These are phyloP conservation scores for Penicillium palitans DNA, from an alignment of 2,329 filamentous ascomycete species.

Conservation along the genomic window DNA sequence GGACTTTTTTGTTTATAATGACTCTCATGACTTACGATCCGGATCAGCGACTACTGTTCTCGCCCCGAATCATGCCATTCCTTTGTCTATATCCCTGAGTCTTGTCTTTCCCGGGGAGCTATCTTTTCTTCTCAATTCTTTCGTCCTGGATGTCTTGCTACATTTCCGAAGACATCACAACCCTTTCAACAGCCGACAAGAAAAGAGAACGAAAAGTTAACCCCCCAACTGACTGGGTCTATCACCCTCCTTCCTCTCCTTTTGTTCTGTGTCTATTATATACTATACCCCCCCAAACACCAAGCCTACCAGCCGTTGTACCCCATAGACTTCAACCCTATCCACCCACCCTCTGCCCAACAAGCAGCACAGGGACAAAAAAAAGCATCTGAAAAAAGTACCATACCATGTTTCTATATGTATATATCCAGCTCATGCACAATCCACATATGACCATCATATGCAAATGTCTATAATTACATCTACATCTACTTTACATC, in stretches of 20 bases:
- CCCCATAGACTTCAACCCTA: conserved; percentile 3
- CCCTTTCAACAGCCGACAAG: background rate
- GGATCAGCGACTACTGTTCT: conserved; percentile 38
- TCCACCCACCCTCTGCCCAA: background rate
- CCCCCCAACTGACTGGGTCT: background rate
- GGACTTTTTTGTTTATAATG: conserved; percentile 19
- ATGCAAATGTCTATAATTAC: background rate
- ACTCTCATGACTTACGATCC: conserved; percentile 32
- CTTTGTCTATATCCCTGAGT: conserved; percentile 22
- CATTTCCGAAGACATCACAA: background rate
- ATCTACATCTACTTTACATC: background rate
- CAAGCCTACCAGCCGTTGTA: conserved; percentile 1
- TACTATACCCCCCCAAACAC: conserved; percentile 8
- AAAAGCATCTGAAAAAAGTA: background rate
- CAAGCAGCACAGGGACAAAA: background rate
- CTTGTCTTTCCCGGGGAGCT: conserved; percentile 6
- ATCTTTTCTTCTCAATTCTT: conserved; percentile 2
- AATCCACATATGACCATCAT: background rate
- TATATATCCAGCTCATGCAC: background rate
- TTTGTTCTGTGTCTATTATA: background rate
- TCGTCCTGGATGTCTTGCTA: background rate
- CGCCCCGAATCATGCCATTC: conserved; percentile 33
- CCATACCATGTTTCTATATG: background rate
- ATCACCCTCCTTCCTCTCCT: background rate
- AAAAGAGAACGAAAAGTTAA: background rate